Evolutionary conservation across 164 flowering plant species (phyloP), one percentile per base, ranked within the genome.

Genomic region (Tinospora cordifolia): DNA sequence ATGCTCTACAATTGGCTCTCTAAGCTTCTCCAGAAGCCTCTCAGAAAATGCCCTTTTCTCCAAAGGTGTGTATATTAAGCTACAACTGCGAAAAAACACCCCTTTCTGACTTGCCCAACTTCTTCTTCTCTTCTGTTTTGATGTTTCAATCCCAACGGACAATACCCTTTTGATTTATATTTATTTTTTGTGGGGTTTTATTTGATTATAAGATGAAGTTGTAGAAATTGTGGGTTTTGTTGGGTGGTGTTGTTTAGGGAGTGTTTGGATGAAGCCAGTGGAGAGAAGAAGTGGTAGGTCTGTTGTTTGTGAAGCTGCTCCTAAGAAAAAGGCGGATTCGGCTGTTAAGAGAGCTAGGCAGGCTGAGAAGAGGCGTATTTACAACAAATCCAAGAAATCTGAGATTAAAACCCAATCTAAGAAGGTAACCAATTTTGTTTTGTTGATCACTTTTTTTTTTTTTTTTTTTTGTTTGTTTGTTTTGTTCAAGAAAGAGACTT

Each of bases 321-420:
- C 91, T 0, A 69, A 17, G 63, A 87, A 83, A 72, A 93, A 87
- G 65, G 80, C 88, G 0, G 96, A 91, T 79, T 92, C 97, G 0
- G 98, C 98, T 47, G 92, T 78, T 2, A 94, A 94, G 82, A 87
- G 98, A 79, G 88, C 88, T 69, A 83, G 94, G 8, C 97, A 94
- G 63, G 84, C 95, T n/a, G 99, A 92, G 87, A 90, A 90, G 77
- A 81, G 97, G 75, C 83, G 97, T 0, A 17, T 94, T 14, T 87
- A 87, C 46, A 77, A 94, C 80, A 94, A 88, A 76, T 73, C 88
- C 36, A 72, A 78, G 65, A 94, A 94, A 76, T 92, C 97, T 11
- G 97, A 90, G 78, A 26, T 88, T 34, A 88, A 65, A 68, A 92
- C 99, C 65, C 80, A 97, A 21, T 90, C 92, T 88, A 94, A 83